Conservation (phyloP, 2,329 filamentous ascomycete species). For the Penicillium sp. region DNA sequence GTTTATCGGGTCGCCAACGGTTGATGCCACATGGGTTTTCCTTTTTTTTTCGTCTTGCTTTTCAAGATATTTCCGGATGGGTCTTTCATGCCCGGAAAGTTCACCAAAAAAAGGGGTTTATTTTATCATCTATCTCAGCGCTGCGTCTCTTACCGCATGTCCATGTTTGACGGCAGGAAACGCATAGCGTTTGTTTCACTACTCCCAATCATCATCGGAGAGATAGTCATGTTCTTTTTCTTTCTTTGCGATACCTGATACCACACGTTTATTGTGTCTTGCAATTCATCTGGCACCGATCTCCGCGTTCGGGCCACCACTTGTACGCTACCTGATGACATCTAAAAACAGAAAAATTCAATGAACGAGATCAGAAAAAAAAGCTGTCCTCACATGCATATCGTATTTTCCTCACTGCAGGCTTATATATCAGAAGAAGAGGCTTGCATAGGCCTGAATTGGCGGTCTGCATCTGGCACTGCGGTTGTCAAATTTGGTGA, state of each 20-base stretch:
- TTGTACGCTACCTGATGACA: conserved; percentile 18
- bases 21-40: conserved; percentile 16
- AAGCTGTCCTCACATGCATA: conserved; percentile 1
- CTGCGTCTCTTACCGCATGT: conserved; percentile 11
- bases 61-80: conserved; percentile 3
- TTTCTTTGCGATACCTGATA: conserved; percentile 25
- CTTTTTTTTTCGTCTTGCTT: conserved; percentile 3
- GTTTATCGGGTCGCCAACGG: conserved; percentile 13
- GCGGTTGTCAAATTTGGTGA: background rate
- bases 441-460: conserved; percentile 12
- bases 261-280: conserved; percentile 19
- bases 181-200: conserved; percentile 11
- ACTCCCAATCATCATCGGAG: conserved; percentile 3
- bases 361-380: conserved; percentile 8
- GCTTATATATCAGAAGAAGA: conserved; percentile 4
- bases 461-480: conserved; percentile 13
- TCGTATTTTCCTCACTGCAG: conserved; percentile 2
- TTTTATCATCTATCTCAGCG: conserved; percentile 13
- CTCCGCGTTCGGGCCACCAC: conserved; percentile 2
- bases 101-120: conserved; percentile 13
- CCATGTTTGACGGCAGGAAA: conserved; percentile 12
- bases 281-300: conserved; percentile 1
- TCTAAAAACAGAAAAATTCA: conserved; percentile 8
- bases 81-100: conserved; percentile 5
- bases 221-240: conserved; percentile 3